Percentiles rank a stretch among this genome's conserved stretches.
Evolutionary conservation across 2,329 filamentous ascomycete species (phyloP).

Genomic region (Talaromyces sp.): DNA sequence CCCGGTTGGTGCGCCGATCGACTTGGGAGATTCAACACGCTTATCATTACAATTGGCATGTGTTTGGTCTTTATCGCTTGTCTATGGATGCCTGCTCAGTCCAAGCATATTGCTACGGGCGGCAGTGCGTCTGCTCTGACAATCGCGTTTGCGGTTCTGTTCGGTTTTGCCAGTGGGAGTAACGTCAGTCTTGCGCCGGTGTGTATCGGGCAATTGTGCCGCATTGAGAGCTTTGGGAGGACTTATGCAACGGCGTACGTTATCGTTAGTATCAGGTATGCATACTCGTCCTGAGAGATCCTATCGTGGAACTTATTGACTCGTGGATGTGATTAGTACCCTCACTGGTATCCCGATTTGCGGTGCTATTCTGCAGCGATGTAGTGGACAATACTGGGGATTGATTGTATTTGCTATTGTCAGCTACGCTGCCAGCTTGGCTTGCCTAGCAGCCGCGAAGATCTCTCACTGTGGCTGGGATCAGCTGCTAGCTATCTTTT

Average conservation of each 20-base stretch:
- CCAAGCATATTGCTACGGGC: not conserved
- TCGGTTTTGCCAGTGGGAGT: constrained; percentile 76
- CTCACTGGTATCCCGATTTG: constrained; percentile 2
- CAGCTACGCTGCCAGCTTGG: not conserved
- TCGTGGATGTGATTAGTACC: not conserved
- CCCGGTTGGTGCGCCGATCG: constrained; percentile 62
- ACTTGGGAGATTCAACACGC: constrained; percentile 77
- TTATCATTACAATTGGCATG: constrained; percentile 64
- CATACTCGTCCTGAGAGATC: not conserved
- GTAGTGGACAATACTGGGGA: not conserved
- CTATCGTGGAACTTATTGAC: not conserved
- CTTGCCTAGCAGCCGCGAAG: not conserved
- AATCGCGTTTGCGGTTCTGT: constrained; percentile 68
- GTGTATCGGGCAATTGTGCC: constrained; percentile 76
- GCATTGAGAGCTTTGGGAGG: constrained; percentile 74
- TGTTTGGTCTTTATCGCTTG: constrained; percentile 65
- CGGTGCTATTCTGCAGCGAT: not conserved
- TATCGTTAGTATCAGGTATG: constrained; percentile 67
- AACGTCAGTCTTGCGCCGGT: constrained; percentile 83
- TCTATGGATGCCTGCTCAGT: constrained; percentile 65
- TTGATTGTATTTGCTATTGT: not conserved
- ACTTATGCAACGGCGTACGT: constrained; percentile 86
- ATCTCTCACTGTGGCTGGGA: constrained; percentile 1
- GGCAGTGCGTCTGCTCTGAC: constrained; percentile 59
- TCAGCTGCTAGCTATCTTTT: not conserved